A percentile compares a stretch with the other conserved stretches of the same genome.
Evolutionary conservation across 495 filamentous ascomycete genomes (phyloP).

Genomic region (Neurospora pannonica): DNA sequence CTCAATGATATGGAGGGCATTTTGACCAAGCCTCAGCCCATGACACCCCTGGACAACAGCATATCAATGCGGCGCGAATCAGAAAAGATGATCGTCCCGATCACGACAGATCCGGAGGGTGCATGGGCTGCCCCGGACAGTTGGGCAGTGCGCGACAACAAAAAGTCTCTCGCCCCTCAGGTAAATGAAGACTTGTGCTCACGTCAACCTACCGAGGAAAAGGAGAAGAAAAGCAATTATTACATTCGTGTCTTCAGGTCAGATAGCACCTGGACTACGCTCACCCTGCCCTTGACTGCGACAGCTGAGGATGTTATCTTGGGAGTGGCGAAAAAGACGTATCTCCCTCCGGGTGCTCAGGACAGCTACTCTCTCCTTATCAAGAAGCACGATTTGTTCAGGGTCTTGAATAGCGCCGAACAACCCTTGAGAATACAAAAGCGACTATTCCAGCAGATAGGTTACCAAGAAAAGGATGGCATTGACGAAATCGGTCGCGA

Average conservation of each 20-base stretch:
- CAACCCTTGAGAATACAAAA: slow-evolving; percentile 89
- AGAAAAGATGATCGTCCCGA: slow-evolving; percentile 29
- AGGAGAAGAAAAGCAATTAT: slow-evolving; percentile 60
- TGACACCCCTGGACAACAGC: slow-evolving; percentile 51
- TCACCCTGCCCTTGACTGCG: slow-evolving; percentile 70
- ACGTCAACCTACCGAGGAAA: slow-evolving; percentile 29
- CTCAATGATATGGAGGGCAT: slow-evolving; percentile 79
- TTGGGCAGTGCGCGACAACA: slow-evolving; percentile 72
- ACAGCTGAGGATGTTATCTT: slow-evolving; percentile 76
- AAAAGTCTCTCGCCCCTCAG: slow-evolving; percentile 34
- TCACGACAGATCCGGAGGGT: slow-evolving; percentile 22
- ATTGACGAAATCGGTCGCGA: slow-evolving; percentile 95
- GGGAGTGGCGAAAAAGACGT: slow-evolving; percentile 82
- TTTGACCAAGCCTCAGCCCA: slow-evolving; percentile 50
- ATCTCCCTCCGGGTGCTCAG: slow-evolving; percentile 67
- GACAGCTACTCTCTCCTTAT: slow-evolving; percentile 94
- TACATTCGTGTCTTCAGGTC: slow-evolving; percentile 93
- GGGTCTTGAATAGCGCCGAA: slow-evolving; percentile 69
- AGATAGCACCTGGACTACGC: slow-evolving; percentile 87
- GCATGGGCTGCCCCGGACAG: slow-evolving; percentile 88
- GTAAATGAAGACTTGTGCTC: slow-evolving; percentile 46
- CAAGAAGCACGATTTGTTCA: slow-evolving; percentile 81
- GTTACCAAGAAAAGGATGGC: slow-evolving; percentile 77
- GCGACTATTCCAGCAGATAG: slow-evolving; percentile 79
- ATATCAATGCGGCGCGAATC: slow-evolving; percentile 45